Conservation (phyloP, 75 land plant species). For the Selaginella tamariscina region DNA sequence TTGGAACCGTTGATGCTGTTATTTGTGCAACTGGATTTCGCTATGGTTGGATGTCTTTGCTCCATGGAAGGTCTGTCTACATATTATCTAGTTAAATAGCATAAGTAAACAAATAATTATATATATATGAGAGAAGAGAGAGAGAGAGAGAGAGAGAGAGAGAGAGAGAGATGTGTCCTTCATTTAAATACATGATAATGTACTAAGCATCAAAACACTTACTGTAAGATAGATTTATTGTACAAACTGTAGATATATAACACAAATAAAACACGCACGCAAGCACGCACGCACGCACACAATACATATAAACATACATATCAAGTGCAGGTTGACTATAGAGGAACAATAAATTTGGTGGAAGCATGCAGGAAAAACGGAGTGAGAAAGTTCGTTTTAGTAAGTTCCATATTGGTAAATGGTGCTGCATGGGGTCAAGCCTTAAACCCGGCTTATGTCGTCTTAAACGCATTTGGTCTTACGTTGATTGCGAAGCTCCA, state of each 20-base stretch:
- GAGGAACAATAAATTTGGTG: conserved; percentile 79
- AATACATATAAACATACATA: background rate
- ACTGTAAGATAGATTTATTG: background rate
- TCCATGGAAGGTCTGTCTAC: conserved; percentile 99
- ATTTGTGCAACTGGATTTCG: conserved; percentile 79
- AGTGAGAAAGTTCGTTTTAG: conserved; percentile 55
- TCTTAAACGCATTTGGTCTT: conserved; percentile 76
- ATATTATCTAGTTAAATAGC: no score
- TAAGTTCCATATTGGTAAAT: conserved; percentile 80
- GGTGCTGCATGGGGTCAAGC: conserved; percentile 90
- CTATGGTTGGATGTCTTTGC: conserved; percentile 59
- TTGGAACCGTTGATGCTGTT: conserved; percentile 65
- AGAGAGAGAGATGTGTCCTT: no score
- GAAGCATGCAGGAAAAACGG: conserved; percentile 64
- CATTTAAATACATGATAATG: no score
- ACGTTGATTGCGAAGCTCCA: conserved; percentile 81
- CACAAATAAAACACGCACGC: no score
- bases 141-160: no score
- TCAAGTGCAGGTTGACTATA: conserved; percentile 64
- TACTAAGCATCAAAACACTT: no score
- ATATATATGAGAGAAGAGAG: no score
- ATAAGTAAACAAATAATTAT: no score
- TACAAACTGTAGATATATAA: no score
- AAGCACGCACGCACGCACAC: no score
- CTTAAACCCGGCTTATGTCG: conserved; percentile 77